phyloP scores from a whole-genome alignment of 208 protist species.

The Trypanosoma theileri region DNA sequence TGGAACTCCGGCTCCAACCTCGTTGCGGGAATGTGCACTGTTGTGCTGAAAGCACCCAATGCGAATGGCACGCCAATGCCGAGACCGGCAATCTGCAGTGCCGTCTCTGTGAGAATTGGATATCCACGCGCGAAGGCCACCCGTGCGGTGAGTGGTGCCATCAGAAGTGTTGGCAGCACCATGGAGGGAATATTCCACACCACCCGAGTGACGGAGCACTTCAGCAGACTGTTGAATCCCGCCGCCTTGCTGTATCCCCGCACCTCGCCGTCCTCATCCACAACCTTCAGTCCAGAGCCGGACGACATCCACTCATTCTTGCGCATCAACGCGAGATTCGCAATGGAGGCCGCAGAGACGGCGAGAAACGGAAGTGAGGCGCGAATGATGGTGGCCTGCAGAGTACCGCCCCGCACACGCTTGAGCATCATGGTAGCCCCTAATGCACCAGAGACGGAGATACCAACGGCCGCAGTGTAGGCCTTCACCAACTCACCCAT shows the following conservation, averaged over 20 bases:
- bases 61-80: constrained; percentile 70
- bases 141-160: constrained; percentile 58
- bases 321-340: constrained; percentile 89
- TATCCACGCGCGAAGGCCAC: constrained; percentile 29
- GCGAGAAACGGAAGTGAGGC: constrained; percentile 85
- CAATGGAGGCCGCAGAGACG: constrained; percentile 73
- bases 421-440: constrained; percentile 67
- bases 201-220: constrained; percentile 76
- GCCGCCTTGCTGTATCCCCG: constrained; percentile 74
- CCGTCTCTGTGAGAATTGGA: constrained; percentile 45
- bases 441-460: constrained; percentile 62
- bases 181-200: constrained; percentile 86
- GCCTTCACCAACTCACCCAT: constrained; percentile 75
- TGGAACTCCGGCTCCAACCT: constrained; percentile 66
- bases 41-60: constrained; percentile 64
- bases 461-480: constrained; percentile 73
- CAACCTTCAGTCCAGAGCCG: constrained; percentile 73
- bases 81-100: constrained; percentile 71
- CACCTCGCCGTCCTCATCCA: constrained; percentile 79
- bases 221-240: constrained; percentile 72
- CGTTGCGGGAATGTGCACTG: constrained; percentile 49
- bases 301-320: constrained; percentile 87
- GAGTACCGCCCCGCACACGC: constrained; percentile 45
- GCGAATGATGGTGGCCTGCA: constrained; percentile 65
- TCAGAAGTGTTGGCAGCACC: constrained; percentile 85